Base-by-base conservation (phyloP, 495 filamentous ascomycete species). In the Niebla homalea region DNA sequence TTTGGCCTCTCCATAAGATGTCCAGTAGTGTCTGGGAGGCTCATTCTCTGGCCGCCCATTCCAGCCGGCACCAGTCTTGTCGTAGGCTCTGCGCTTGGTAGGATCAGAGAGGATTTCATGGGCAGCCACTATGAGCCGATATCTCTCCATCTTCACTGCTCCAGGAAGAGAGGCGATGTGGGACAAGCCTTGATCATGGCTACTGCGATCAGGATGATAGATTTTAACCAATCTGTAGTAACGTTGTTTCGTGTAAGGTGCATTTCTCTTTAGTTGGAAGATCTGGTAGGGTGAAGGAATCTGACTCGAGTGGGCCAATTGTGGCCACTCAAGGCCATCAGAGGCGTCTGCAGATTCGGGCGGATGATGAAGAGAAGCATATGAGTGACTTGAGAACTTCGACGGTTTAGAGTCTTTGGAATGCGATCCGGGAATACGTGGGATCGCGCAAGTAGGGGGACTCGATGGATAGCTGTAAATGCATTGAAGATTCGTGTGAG, bases 221-320 rank as follows among this genome's bases (percentile, higher is more conserved):
- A 94, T 69, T 68, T 95, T 97, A 35, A 94, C 89, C 25, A 98
- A 75, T 55, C 93, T 78, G 62, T 89, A 88, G 73, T 85, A 98
- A 25, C 81, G 75, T 15, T 65, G 59, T 65, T 97, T 97, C 53
- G 76, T 81, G 62, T 98, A 98, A 15, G 80, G 75, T 16, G 77
- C 76, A 22, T 62, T 69, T 52, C 67, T 75, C 25, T 73, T 67
- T 50, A 80, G 71, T 41, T 78, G 70, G 55, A 97, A 79, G 56
- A 98, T 85, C 55, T 98, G 85, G 63, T 98, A 97, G 0, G 92
- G 92, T 0, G 90, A 92, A n/a, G 85, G 85, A 32, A 68, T 41
- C 60, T 59, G 45, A 43, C 62, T 51, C 15, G 66, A 18, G 12
- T 56, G 61, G 25, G 53, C 54, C 54, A 64, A 19, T 49, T 61